Base-by-base conservation (phyloP, 1,284 basidiomycete species). In the Puccinia coronata region DNA sequence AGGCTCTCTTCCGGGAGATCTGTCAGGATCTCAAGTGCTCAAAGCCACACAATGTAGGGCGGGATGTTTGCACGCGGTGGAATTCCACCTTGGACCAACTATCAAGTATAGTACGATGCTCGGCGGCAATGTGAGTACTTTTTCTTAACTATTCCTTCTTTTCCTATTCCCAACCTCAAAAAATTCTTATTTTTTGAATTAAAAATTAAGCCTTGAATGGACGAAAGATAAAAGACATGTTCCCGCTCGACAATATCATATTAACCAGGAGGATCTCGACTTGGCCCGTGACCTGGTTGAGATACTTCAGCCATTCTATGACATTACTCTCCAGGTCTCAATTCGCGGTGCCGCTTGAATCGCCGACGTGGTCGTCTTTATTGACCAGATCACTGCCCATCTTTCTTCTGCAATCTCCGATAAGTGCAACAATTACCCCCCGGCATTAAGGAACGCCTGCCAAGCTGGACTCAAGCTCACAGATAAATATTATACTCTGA, bases 261-360 rank as follows among this genome's bases (percentile, higher is more conserved):
- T 69, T 41, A 43, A 12, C n/a, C 65, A 69, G 43, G 23, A n/a
- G 9, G 39, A 69, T 43, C 65, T 69, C 12, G 23, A 43, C 2
- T 47, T 69, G 31, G 65, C 39, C 1, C 2, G 23, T 1, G 41
- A 43, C 39, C 65, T 69, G 1, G 65, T 69, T 25, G 39, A 69
- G 8, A 23, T 69, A 4, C 65, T 69, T n/a, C 65, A 69, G 16
- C 39, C 39, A 23, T 69, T 69, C 65, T n/a, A 43, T 12, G 23
- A 69, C 1, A 69, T 69, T n/a, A 69, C 65, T n/a, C 39, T 69
- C 11, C 65, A 69, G 47, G 43, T 69, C 20, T 69, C 43, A 28
- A 69, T 12, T 69, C 39, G 23, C 1, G 65, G 65, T 2, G 43
- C 39, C 11, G 65, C 65, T 47, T 18, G 43, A 25, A 69, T 69